Percentiles rank a stretch among this genome's conserved stretches.
These are phyloP conservation scores for Phyllostachys edulis DNA, from an alignment of 176 grass and related monocot species.

Conservation along the genomic window DNA sequence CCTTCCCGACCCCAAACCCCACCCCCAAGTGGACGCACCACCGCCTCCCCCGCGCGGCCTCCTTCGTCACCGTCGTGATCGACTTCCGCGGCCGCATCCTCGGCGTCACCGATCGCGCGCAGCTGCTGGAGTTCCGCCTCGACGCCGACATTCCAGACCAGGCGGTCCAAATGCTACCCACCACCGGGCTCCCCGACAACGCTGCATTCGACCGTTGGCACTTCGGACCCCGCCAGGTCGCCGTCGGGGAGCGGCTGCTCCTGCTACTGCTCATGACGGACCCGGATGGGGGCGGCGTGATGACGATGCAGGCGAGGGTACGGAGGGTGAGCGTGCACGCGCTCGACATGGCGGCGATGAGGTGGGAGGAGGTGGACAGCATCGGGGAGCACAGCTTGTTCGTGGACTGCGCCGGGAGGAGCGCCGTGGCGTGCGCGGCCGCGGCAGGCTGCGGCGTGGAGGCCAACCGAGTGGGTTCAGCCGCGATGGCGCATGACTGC, in stretches of 20 bases:
- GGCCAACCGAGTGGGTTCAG: neutral
- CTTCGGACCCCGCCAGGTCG: neutral
- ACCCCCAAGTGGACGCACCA: neutral
- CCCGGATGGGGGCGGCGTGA: neutral
- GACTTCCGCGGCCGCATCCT: neutral
- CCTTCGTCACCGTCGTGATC: neutral
- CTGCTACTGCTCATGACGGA: neutral
- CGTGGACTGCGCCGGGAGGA: neutral
- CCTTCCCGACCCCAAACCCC: neutral
- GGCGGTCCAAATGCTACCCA: neutral
- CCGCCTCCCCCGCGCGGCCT: neutral
- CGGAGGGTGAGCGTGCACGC: neutral
- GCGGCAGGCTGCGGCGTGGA: neutral
- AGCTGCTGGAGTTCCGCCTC: constrained; percentile 22
- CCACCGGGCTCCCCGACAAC: neutral
- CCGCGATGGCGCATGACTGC: too few species aligned
- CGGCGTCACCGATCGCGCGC: neutral
- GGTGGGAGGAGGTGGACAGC: neutral
- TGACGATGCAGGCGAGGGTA: neutral
- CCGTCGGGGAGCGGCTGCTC: neutral
- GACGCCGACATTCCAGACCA: neutral
- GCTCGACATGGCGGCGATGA: neutral
- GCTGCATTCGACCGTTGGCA: neutral
- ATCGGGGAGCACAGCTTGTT: constrained; percentile 15
- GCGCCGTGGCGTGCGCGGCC: neutral